Evolutionary conservation across 1,284 basidiomycete genomes (phyloP), one percentile per base, ranked within the genome.

Genomic region (Cryptococcus sp.): DNA sequence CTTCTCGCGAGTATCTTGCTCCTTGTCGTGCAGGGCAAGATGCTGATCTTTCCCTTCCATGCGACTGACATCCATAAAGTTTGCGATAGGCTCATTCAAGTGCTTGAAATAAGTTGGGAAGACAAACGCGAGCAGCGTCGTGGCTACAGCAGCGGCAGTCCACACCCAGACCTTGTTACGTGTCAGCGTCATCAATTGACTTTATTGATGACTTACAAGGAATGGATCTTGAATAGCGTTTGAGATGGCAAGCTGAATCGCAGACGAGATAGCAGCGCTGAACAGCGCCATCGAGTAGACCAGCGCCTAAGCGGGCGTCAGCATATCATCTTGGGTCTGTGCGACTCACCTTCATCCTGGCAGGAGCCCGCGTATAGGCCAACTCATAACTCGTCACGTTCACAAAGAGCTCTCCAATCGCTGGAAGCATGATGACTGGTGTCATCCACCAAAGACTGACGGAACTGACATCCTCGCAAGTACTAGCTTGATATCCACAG

Each of bases 331-430:
- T 10, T 34, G 29, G 13, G 8, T 5, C 3, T 34, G 8, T 10
- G 13, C 72, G 44, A 77, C 59, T 45, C 65, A 34, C 74, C 70
- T 79, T 79, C 79, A 80, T 80, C 49, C 77, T 63, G 3, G 77
- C 73, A 3, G 79, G 79, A 17, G 79, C 71, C 23, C 75, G 69
- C 34, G 80, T 80, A 69, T 81, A 81, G 51, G 75, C 75, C 34
- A 81, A 72, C 71, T 82, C 81, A 68, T 81, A 78, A 44, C 74
- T 73, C 17, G 79, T 80, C 55, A 81, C 77, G 46, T 78, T 79
- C 57, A 80, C 79, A 34, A 82, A 79, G 29, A 81, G 64, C 67
- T 81, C 81, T 20, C 77, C 79, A 50, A 80, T 46, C 37, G 79
- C 81, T n/a, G 80, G 78, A 19, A 81, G 64, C 29, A 34, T 34